Evolutionary conservation across 1,284 basidiomycete genomes (phyloP).

Genomic region (Cystobasidium slooffiae): DNA sequence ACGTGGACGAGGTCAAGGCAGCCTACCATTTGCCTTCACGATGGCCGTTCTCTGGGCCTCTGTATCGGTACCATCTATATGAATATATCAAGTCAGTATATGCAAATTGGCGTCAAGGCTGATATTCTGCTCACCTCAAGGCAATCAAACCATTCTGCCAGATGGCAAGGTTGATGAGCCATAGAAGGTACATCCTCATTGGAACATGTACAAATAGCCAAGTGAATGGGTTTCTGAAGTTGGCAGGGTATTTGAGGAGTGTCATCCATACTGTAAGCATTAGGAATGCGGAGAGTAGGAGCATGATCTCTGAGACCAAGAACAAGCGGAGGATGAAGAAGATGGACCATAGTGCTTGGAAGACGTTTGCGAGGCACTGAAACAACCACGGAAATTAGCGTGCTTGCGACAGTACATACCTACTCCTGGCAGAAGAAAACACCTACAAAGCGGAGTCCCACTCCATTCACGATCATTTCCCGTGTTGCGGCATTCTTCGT

Average conservation of each 20-base stretch:
- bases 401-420: not conserved
- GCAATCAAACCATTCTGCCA: conserved; percentile 50
- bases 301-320: conserved; percentile 46
- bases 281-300: conserved; percentile 44
- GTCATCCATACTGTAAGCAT: conserved; percentile 46
- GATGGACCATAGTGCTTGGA: conserved; percentile 42
- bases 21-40: conserved; percentile 43
- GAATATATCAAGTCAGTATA: not conserved
- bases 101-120: not conserved
- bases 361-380: conserved; percentile 45
- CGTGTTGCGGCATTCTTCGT: conserved; percentile 44
- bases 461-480: conserved; percentile 44
- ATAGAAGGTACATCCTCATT: conserved; percentile 45
- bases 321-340: conserved; percentile 45
- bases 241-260: conserved; percentile 44
- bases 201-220: conserved; percentile 46
- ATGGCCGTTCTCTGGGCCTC: conserved; percentile 21
- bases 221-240: conserved; percentile 32
- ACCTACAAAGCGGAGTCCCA: conserved; percentile 46
- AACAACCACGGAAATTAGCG: not conserved
- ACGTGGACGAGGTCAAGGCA: not conserved
- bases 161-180: conserved; percentile 44
- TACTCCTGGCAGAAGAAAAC: not conserved
- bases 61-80: conserved; percentile 45
- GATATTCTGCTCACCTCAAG: conserved; percentile 27